phyloP scores from a whole-genome alignment of 2,329 filamentous ascomycete species.

The Alternaria brassicicola region DNA sequence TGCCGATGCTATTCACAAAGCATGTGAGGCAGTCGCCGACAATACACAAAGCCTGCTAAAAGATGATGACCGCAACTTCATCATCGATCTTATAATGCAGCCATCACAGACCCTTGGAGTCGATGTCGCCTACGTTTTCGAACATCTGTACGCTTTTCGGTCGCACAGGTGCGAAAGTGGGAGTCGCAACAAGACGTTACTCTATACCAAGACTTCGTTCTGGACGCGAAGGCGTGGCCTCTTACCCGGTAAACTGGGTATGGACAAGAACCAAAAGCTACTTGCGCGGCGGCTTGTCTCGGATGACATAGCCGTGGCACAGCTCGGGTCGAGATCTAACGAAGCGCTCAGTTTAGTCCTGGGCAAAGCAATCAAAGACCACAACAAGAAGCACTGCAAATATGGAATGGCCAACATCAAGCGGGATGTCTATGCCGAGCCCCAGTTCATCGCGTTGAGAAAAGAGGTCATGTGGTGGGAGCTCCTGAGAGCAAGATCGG shows the following conservation, averaged over 20 bases:
- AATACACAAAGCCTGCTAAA: slow-evolving; percentile 4
- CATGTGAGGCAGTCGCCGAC: not conserved
- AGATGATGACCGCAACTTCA: not conserved
- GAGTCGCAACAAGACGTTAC: slow-evolving; percentile 3
- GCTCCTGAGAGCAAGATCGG: not conserved
- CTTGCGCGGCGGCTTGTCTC: slow-evolving; percentile 9
- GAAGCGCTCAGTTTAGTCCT: not conserved
- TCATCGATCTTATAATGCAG: not conserved
- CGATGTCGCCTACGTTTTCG: slow-evolving; percentile 3
- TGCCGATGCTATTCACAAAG: not conserved
- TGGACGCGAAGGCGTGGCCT: not conserved
- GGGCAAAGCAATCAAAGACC: not conserved
- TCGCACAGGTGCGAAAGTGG: not conserved
- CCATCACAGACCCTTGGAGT: slow-evolving; percentile 2
- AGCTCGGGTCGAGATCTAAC: not conserved
- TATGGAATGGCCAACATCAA: slow-evolving; percentile 1
- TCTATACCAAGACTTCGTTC: not conserved
- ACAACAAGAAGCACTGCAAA: not conserved
- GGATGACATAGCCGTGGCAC: slow-evolving; percentile 2
- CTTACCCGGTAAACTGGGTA: not conserved
- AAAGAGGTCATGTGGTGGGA: not conserved
- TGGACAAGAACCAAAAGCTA: slow-evolving; percentile 1
- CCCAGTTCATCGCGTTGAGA: not conserved
- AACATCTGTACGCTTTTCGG: slow-evolving; percentile 4
- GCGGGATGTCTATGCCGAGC: not conserved